phyloP scores from a whole-genome alignment of 2,329 filamentous ascomycete genomes.

The Colletotrichum karsti region DNA sequence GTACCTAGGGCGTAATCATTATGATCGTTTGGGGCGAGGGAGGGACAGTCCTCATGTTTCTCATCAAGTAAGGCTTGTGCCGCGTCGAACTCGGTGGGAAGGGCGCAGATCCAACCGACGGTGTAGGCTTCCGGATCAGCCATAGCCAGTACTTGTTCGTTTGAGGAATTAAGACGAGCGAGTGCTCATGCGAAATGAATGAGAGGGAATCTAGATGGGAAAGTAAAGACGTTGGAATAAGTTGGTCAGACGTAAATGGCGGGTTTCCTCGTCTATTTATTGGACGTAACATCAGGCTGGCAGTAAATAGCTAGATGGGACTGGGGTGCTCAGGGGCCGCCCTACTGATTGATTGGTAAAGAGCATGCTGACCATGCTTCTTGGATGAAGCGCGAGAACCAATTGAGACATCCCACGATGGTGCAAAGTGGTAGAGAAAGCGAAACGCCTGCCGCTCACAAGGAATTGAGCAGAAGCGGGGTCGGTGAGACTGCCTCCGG shows the following conservation, averaged over 20 bases:
- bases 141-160: neutral
- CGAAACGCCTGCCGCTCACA: neutral
- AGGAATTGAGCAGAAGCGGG: neutral
- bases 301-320: neutral
- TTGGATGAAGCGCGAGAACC: neutral
- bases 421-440: neutral
- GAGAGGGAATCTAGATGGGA: neutral
- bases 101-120: neutral
- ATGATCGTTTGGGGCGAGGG: neutral
- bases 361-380: neutral
- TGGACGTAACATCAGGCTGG: neutral
- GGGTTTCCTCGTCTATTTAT: neutral
- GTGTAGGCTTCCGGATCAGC: neutral
- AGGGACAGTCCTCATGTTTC: neutral
- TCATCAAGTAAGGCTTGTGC: neutral
- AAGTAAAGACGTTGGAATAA: neutral
- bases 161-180: neutral
- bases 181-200: neutral
- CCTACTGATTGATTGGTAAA: neutral
- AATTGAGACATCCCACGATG: neutral
- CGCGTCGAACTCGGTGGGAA: neutral
- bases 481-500: neutral
- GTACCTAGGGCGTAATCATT: conserved; percentile 25
- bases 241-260: neutral
- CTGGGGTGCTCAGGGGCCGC: neutral